phyloP scores from a whole-genome alignment of 129 eudicot species.

The Silybum marianum region DNA sequence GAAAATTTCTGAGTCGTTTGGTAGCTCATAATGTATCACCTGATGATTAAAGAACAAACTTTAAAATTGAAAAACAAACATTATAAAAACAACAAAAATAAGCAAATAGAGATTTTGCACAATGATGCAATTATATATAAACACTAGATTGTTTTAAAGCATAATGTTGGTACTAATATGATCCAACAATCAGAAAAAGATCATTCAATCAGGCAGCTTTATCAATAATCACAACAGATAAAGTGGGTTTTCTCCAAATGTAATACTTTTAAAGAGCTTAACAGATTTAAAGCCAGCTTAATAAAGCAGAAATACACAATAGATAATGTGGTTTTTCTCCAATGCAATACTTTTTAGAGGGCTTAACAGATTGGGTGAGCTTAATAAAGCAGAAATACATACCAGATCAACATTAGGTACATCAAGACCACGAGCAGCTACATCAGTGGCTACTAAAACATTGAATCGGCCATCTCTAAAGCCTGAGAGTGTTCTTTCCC shows the following conservation, averaged over 20 bases:
- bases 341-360: not conserved
- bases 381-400: constrained; percentile 1
- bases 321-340: constrained; percentile 35
- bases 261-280: not conserved
- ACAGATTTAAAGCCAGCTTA: not conserved
- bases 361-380: not conserved
- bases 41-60: constrained; percentile 2
- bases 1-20: constrained; percentile 73
- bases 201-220: not conserved
- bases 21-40: constrained; percentile 89
- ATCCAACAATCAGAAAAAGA: not conserved
- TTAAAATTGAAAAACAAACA: not conserved
- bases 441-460: constrained; percentile 92
- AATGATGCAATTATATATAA: not conserved
- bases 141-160: not conserved
- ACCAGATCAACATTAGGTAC: constrained; percentile 98
- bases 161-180: not conserved
- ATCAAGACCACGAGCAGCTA: constrained; percentile 98
- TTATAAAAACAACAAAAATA: not conserved
- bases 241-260: not conserved
- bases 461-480: constrained; percentile 77
- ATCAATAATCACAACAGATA: not conserved
- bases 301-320: constrained; percentile 37
- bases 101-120: not conserved
- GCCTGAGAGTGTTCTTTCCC: constrained; percentile 87